Evolutionary conservation across 2,329 filamentous ascomycete species (phyloP).

Genomic region (Pestalotiopsis sp.): DNA sequence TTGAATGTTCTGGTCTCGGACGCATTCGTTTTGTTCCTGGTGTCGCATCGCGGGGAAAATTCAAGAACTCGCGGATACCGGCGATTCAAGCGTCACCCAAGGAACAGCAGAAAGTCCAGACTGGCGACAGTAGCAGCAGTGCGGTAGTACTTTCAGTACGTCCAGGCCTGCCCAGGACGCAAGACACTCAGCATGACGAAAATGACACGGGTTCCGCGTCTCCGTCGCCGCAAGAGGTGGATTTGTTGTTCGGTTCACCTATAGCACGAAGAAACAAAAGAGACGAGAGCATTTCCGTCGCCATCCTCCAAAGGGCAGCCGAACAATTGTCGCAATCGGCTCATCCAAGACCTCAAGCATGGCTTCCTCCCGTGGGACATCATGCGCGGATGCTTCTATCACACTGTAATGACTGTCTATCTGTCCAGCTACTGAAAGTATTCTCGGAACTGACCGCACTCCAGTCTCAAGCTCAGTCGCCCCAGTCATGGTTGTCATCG

Average conservation of each 20-base stretch:
- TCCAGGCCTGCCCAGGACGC: background rate
- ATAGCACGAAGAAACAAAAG: background rate
- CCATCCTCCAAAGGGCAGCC: slow-evolving; percentile 4
- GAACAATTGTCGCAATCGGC: background rate
- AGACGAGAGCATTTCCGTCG: slow-evolving; percentile 5
- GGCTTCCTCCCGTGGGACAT: slow-evolving; percentile 28
- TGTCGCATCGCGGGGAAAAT: slow-evolving; percentile 24
- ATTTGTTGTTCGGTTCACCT: background rate
- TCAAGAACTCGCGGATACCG: slow-evolving; percentile 15
- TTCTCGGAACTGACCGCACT: background rate
- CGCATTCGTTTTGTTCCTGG: slow-evolving; percentile 39
- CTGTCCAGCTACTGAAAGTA: background rate
- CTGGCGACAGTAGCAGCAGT: background rate
- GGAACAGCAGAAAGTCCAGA: slow-evolving; percentile 12
- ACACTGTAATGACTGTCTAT: slow-evolving; percentile 30
- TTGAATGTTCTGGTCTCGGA: slow-evolving; percentile 41
- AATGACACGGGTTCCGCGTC: background rate
- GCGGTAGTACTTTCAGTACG: background rate
- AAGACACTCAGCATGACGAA: background rate
- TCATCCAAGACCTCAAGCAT: slow-evolving; percentile 18
- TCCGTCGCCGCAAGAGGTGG: background rate
- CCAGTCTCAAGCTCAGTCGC: slow-evolving; percentile 39
- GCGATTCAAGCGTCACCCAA: background rate
- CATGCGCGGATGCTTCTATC: slow-evolving; percentile 37
- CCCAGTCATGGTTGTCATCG: slow-evolving; percentile 42